A percentile compares a stretch with the other conserved stretches of the same genome.
These are phyloP conservation scores for Hygrophorus pudorinus DNA, from an alignment of 768 basidiomycete genomes.

Conservation along the genomic window DNA sequence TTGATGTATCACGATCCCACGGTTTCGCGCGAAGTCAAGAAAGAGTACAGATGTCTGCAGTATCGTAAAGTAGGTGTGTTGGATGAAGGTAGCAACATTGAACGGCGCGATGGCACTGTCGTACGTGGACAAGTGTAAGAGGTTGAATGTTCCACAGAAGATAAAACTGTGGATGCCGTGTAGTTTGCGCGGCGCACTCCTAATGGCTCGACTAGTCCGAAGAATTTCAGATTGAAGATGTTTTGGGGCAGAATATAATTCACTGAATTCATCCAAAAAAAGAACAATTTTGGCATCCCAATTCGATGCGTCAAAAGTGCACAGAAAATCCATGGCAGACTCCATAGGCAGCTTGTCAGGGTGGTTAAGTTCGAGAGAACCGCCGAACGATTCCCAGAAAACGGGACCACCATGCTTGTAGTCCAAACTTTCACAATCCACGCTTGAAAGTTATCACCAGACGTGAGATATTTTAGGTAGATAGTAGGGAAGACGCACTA, in stretches of 20 bases:
- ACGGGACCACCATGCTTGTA: too few species aligned
- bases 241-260: neutral
- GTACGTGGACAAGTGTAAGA: neutral
- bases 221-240: neutral
- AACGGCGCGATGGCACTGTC: neutral
- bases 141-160: neutral
- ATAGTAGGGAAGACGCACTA: neutral
- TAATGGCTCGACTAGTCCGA: neutral
- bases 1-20: neutral
- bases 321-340: conserved; percentile 1
- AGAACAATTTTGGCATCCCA: neutral
- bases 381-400: neutral
- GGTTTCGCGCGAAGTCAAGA: neutral
- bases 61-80: neutral
- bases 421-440: too few species aligned
- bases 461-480: too few species aligned
- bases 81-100: neutral
- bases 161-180: conserved; percentile 1
- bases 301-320: neutral
- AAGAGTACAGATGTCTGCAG: neutral
- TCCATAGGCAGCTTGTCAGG: too few species aligned
- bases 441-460: too few species aligned
- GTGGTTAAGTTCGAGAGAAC: too few species aligned
- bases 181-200: neutral
- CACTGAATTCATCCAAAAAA: conserved; percentile 2